These are phyloP conservation scores for Apiospora saccharicola DNA, from an alignment of 2,329 filamentous ascomycete genomes.

Conservation along the genomic window DNA sequence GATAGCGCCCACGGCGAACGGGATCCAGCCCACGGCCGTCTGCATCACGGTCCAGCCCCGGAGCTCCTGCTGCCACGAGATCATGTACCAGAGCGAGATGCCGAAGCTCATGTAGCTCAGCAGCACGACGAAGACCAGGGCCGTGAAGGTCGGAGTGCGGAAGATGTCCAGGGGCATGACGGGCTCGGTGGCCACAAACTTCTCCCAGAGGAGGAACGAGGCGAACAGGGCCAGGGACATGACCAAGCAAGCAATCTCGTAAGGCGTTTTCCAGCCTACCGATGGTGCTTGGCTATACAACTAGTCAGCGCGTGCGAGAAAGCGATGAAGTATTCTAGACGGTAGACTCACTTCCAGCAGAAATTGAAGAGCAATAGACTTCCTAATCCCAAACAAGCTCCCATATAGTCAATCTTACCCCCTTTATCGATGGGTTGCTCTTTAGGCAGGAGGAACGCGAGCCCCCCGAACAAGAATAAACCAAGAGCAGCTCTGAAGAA, in stretches of 20 bases:
- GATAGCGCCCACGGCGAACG: slow-evolving; percentile 44
- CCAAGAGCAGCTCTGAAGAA: slow-evolving; percentile 31
- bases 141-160: slow-evolving; percentile 51
- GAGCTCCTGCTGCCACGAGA: slow-evolving; percentile 53
- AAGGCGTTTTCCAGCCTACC: slow-evolving; percentile 52
- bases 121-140: slow-evolving; percentile 52
- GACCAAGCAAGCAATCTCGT: slow-evolving; percentile 49
- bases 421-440: slow-evolving; percentile 44
- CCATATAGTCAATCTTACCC: slow-evolving; percentile 50
- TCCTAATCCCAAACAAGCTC: slow-evolving; percentile 46
- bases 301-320: not conserved
- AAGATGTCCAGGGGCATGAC: slow-evolving; percentile 57
- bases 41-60: slow-evolving; percentile 50
- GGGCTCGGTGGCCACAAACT: slow-evolving; percentile 45
- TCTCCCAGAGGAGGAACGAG: slow-evolving; percentile 52
- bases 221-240: slow-evolving; percentile 41
- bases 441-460: slow-evolving; percentile 33
- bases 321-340: too few relatives aligned
- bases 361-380: slow-evolving; percentile 57
- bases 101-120: slow-evolving; percentile 57
- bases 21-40: slow-evolving; percentile 48
- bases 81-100: slow-evolving; percentile 56
- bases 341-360: slow-evolving; percentile 54
- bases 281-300: slow-evolving; percentile 48
- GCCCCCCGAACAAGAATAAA: slow-evolving; percentile 28